Base-by-base conservation (phyloP, 2,329 filamentous ascomycete species). In the Onygenales sp. region DNA sequence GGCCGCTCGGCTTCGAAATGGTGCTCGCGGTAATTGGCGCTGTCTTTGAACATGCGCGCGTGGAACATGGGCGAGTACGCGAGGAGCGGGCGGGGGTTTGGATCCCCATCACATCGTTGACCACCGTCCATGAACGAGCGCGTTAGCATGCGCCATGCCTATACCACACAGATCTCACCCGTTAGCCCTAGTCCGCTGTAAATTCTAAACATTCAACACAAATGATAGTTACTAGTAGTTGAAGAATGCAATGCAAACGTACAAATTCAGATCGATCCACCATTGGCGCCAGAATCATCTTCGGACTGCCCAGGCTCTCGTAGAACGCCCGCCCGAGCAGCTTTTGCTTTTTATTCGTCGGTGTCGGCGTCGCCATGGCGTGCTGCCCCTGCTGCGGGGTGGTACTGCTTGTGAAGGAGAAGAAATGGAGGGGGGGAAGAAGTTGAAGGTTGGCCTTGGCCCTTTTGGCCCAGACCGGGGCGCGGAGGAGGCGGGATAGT, bases 241-340 rank as follows among this genome's bases (percentile, higher is more conserved):
- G 17, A 17, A 37, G 39, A 31, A 5, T 6, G 37, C 32, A 33
- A 31, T 44, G 21, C 46, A 48, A 47, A 76, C 85, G 59, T 76
- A 95, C 91, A 75, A 97, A 96, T 75, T 98, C 93, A 34, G 90
- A 96, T 70, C 96, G 88, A 66, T 98, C 92, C 21, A 98, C 93
- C 93, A 98, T 98, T 37, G 93, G 93, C 36, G 93, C 93, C 52
- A 98, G 80, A 33, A 98, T 82, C 59, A 87, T 85, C 71, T 88
- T 95, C 2, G 93, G 93, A 56, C 86, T 91, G 21, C 93, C 93
- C 57, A 98, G 86, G 66, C 88, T 95, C 74, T 96, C 84, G 66
- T 97, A 98, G 68, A 98, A 97, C 10, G 87, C 87, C 54, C 93
- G 78, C 0, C 93, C 93, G 62, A 87, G 82, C 21, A 95, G 74